Percentiles rank a stretch among this genome's conserved stretches.
Evolutionary conservation across 1,139 yeast genomes (phyloP).

Genomic region (Taphrina pruni): DNA sequence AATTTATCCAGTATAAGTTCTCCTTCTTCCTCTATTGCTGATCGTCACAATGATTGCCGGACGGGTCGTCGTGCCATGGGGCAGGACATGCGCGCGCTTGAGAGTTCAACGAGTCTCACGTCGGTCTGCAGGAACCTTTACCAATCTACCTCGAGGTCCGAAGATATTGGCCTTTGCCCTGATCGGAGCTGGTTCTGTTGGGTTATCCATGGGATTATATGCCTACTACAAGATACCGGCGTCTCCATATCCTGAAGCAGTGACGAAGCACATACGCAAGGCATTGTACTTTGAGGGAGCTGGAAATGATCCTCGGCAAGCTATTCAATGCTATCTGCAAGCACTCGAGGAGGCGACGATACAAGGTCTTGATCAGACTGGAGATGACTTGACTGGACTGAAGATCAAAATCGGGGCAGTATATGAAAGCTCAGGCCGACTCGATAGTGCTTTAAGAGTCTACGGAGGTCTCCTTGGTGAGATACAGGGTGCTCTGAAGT

Average conservation of each 20-base stretch:
- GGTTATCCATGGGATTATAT: constrained; percentile 28
- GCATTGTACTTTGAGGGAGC: constrained; percentile 37
- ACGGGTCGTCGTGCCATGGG: no score
- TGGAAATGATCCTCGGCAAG: constrained; percentile 32
- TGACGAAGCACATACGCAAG: constrained; percentile 32
- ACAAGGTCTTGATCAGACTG: constrained; percentile 31
- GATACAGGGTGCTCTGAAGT: constrained; percentile 17
- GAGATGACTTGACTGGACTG: constrained; percentile 36
- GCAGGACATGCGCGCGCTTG: no score
- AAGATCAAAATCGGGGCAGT: constrained; percentile 38
- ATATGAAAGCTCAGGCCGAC: constrained; percentile 29
- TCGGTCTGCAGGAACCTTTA: constrained; percentile 19
- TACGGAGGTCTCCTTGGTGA: constrained; percentile 30
- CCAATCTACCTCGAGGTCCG: constrained; percentile 31
- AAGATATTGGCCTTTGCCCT: constrained; percentile 19
- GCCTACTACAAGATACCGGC: constrained; percentile 19
- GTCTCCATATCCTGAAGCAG: constrained; percentile 37
- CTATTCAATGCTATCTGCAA: constrained; percentile 28
- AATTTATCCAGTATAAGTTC: no score
- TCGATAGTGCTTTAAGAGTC: constrained; percentile 34
- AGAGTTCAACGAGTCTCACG: background rate
- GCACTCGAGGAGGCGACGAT: constrained; percentile 37
- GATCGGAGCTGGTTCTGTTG: constrained; percentile 26
- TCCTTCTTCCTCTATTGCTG: no score
- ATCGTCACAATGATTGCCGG: background rate